phyloP scores from a whole-genome alignment of 2,329 filamentous ascomycete species.

The Bimuria novae-zelandiae region DNA sequence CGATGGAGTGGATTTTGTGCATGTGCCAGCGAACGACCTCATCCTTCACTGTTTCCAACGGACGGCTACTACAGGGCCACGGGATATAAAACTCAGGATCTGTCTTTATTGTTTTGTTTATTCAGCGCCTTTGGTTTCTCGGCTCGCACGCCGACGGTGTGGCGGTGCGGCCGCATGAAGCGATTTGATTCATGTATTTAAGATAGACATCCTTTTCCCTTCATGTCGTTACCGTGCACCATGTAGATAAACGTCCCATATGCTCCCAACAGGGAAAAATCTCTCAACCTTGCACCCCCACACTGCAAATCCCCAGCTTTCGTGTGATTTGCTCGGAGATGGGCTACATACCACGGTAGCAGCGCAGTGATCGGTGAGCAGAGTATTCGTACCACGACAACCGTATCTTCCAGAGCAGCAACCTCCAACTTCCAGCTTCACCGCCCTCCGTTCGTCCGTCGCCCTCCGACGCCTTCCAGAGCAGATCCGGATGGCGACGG shows the following conservation, averaged over 20 bases:
- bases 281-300: not conserved
- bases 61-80: slow-evolving; percentile 8
- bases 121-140: not conserved
- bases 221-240: not conserved
- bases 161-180: slow-evolving; percentile 16
- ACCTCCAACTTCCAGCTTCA: not conserved
- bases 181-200: slow-evolving; percentile 6
- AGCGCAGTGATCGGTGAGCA: slow-evolving; percentile 1
- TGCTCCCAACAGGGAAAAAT: not conserved
- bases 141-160: slow-evolving; percentile 11
- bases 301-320: no score
- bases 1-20: slow-evolving; percentile 6
- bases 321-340: not conserved
- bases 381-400: not conserved
- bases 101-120: not conserved
- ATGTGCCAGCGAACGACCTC: not conserved
- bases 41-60: not conserved
- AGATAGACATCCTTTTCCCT: slow-evolving; percentile 7
- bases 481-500: not conserved
- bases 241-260: slow-evolving; percentile 5
- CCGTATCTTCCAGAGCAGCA: not conserved
- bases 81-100: slow-evolving; percentile 14
- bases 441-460: not conserved
- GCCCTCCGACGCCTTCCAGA: not conserved
- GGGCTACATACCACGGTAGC: not conserved